A percentile compares a stretch with the other conserved stretches of the same genome.
Evolutionary conservation across 306 rosid genomes (phyloP).

Genomic region (Prinsepia uniflora): DNA sequence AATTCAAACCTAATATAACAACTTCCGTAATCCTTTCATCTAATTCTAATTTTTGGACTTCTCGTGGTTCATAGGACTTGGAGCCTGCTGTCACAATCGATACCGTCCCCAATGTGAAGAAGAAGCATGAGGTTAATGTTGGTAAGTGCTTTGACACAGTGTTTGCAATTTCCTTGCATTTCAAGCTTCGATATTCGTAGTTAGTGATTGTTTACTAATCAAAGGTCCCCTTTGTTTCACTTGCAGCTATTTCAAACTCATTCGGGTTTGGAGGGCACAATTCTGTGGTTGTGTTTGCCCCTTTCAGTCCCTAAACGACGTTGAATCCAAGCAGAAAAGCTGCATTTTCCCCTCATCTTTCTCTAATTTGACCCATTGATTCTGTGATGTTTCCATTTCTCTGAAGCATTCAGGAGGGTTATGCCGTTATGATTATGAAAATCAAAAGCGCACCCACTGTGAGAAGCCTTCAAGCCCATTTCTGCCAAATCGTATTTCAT

Average conservation of each 20-base stretch:
- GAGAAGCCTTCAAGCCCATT: conserved; percentile 19
- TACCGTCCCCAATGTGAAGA: conserved; percentile 61
- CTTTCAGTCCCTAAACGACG: conserved; percentile 42
- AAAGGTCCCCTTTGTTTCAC: background rate
- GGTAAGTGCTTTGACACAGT: conserved; percentile 39
- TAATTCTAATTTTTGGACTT: background rate
- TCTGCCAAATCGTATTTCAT: background rate
- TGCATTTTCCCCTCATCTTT: background rate
- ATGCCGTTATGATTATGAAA: conserved; percentile 1
- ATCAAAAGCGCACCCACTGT: conserved; percentile 7
- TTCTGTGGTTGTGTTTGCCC: conserved; percentile 63
- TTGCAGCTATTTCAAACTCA: conserved; percentile 69
- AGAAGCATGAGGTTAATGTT: conserved; percentile 65
- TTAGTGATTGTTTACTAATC: background rate
- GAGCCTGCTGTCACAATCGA: conserved; percentile 62
- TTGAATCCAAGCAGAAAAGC: conserved; percentile 10
- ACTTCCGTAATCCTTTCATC: background rate
- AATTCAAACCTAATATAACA: no score
- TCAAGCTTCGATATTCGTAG: background rate
- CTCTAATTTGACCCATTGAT: conserved; percentile 7
- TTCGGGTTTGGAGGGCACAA: conserved; percentile 84
- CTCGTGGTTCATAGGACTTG: conserved; percentile 42
- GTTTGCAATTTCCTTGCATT: background rate
- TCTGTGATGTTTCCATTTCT: conserved; percentile 23
- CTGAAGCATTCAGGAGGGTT: conserved; percentile 19